phyloP scores from a whole-genome alignment of 1,284 basidiomycete genomes.

The Entoloma clypeatum region DNA sequence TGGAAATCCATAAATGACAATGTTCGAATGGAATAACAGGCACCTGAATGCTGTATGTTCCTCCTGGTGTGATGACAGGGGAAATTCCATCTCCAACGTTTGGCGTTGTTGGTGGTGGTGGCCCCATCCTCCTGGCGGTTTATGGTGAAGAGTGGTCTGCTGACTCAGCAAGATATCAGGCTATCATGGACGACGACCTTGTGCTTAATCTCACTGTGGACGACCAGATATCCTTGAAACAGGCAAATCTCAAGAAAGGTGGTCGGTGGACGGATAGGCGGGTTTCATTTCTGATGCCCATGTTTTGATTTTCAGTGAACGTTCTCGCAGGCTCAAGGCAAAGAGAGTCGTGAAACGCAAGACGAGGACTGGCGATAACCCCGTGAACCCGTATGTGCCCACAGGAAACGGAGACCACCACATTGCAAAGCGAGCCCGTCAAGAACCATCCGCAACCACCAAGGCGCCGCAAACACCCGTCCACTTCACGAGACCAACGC shows the following conservation, averaged over 20 bases:
- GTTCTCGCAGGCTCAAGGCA: constrained; percentile 53
- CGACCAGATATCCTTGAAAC: constrained; percentile 30
- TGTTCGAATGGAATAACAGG: constrained; percentile 18
- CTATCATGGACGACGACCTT: constrained; percentile 62
- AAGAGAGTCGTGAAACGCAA: constrained; percentile 68
- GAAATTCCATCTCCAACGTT: constrained; percentile 41
- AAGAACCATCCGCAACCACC: constrained; percentile 26
- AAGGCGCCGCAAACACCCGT: constrained; percentile 20
- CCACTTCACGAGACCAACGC: constrained; percentile 41
- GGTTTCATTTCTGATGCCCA: constrained; percentile 21
- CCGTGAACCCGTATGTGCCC: constrained; percentile 14
- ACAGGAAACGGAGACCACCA: constrained; percentile 24
- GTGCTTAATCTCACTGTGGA: constrained; percentile 62
- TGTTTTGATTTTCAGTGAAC: constrained; percentile 13
- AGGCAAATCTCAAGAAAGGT: constrained; percentile 49
- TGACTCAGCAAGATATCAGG: constrained; percentile 18
- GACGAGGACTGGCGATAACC: constrained; percentile 33
- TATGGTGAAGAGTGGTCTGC: constrained; percentile 13
- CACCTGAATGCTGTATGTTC: constrained; percentile 75
- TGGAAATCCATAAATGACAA: constrained; percentile 20
- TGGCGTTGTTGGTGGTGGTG: constrained; percentile 32
- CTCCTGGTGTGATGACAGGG: constrained; percentile 65
- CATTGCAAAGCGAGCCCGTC: constrained; percentile 50
- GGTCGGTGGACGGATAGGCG: constrained; percentile 86
- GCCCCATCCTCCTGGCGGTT: constrained; percentile 27